Base-by-base conservation (phyloP, 2,329 filamentous ascomycete species). In the Orbilia oligospora region DNA sequence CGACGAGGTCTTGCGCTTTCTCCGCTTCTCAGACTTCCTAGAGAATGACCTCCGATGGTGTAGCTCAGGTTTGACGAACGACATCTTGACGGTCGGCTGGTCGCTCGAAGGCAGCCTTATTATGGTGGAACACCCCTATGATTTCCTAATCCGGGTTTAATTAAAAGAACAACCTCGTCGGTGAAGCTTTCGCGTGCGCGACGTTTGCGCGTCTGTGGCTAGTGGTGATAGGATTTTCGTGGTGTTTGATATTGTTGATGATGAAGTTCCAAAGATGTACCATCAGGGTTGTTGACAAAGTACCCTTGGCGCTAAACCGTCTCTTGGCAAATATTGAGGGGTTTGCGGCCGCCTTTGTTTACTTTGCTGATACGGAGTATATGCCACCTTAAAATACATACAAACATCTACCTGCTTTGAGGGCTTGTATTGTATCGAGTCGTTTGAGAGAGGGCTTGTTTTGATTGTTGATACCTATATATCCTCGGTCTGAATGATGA, bases 21-120 rank as follows among this genome's bases (percentile, higher is more conserved):
- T 64, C 48, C 64, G 51, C 56, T 61, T 61, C 9, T 61, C 56
- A 44, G 56, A 61, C 20, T 27, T 61, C 36, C 63, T 38, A 18
- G 73, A 67, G 67, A 68, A 70, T 38, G 73, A 77, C 68, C 73
- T 77, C 67, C 73, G 73, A 33, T 77, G 73, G 36, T 71, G 68
- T 49, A 77, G 73, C 53, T 69, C 66, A 14, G 73, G 73, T 53
- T 77, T 77, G 33, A 77, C 61, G 67, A 77, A 77, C 20, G 73
- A 69, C 73, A 77, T 77, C 12, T 36, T 64, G 58, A 41, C 33
- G 18, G 38, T 41, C 44, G 5, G 46, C 2, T 33, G 8, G 51
- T n/a, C 58, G 67, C 24, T 20, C 41, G 67, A 55, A 16, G 66
- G 51, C n/a, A 46, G 49, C 33, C 36, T 20, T 61, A 8, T 20